Evolutionary conservation across 257 asterid genomes (phyloP).

Genomic region (Solanum tacnaense): DNA sequence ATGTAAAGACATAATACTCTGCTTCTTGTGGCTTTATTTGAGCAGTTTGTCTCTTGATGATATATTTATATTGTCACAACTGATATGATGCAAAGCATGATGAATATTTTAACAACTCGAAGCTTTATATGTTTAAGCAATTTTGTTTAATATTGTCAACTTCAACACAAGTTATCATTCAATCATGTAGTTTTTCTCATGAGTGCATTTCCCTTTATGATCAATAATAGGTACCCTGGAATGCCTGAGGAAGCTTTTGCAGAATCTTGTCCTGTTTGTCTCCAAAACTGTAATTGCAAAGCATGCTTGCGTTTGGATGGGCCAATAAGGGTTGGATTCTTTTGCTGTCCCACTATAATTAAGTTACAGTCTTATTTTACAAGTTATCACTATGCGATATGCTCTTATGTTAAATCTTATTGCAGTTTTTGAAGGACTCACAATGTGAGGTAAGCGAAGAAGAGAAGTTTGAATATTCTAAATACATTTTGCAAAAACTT

Average conservation of each 20-base stretch:
- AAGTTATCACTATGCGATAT: neutral
- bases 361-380: neutral
- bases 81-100: neutral
- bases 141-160: neutral
- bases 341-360: neutral
- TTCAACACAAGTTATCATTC: neutral
- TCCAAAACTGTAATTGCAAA: slow-evolving; percentile 82
- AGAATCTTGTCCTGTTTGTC: slow-evolving; percentile 77
- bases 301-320: slow-evolving; percentile 63
- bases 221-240: slow-evolving; percentile 64
- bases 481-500: slow-evolving; percentile 44
- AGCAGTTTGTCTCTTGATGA: neutral
- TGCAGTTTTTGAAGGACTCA: slow-evolving; percentile 16
- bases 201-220: neutral
- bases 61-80: neutral
- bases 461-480: slow-evolving; percentile 38
- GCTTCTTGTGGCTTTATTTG: neutral
- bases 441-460: slow-evolving; percentile 14
- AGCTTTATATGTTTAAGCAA: neutral
- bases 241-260: slow-evolving; percentile 60
- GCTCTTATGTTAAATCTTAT: neutral
- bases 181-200: neutral
- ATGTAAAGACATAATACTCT: neutral
- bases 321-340: slow-evolving; percentile 45
- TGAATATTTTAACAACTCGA: neutral